phyloP scores from a whole-genome alignment of 345 rosid genomes.

The Citrus reticulata region DNA sequence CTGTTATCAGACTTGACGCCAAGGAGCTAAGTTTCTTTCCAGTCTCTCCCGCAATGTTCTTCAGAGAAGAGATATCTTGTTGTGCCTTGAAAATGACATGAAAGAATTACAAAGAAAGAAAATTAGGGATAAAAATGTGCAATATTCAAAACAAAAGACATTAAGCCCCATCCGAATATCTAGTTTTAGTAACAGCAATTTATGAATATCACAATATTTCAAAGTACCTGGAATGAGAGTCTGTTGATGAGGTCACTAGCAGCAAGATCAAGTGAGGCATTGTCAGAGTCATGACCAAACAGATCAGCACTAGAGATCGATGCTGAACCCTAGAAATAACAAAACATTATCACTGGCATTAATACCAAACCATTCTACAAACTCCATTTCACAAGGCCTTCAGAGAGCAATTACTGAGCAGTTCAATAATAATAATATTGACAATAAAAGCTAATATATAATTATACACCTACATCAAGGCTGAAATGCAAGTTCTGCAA shows the following conservation, averaged over 20 bases:
- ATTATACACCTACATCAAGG: neutral
- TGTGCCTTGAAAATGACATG: conserved; percentile 55
- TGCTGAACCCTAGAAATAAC: conserved; percentile 59
- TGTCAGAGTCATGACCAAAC: conserved; percentile 56
- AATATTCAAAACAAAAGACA: neutral
- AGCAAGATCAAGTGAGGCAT: conserved; percentile 51
- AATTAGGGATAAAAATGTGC: no score
- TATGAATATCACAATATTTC: neutral
- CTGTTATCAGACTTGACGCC: conserved; percentile 72
- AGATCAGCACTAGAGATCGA: conserved; percentile 97
- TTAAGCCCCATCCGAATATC: no score
- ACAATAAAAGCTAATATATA: neutral
- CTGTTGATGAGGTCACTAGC: conserved; percentile 84
- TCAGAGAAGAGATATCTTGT: conserved; percentile 82
- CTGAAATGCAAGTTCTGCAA: neutral
- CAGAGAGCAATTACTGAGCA: neutral
- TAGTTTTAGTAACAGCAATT: neutral
- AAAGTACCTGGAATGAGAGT: conserved; percentile 79
- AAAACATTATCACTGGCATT: neutral
- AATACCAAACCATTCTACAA: neutral
- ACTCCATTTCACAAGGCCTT: neutral
- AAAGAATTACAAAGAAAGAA: neutral
- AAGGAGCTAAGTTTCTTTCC: conserved; percentile 80
- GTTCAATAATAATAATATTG: neutral
- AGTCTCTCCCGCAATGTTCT: conserved; percentile 89